Evolutionary conservation across 2,329 filamentous ascomycete genomes (phyloP).

Genomic region (Exophiala dermatitidis): DNA sequence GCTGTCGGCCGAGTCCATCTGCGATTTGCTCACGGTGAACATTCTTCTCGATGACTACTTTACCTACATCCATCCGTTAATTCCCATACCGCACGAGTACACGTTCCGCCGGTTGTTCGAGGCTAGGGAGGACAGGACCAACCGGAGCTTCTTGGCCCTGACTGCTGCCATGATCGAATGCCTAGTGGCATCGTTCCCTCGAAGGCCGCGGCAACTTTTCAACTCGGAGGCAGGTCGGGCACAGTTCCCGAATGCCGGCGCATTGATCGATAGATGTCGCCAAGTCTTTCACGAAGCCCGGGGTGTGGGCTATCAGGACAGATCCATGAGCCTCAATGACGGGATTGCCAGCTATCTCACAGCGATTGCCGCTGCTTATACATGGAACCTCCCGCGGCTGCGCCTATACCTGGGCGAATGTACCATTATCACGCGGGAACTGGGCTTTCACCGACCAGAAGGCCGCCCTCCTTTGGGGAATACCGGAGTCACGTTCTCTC

Average conservation of each 20-base stretch:
- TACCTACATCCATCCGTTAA: slow-evolving; percentile 42
- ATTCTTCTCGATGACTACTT: slow-evolving; percentile 43
- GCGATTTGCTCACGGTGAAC: slow-evolving; percentile 36
- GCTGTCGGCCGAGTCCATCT: slow-evolving; percentile 46
- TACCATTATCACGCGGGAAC: slow-evolving; percentile 37
- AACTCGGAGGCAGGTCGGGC: slow-evolving; percentile 33
- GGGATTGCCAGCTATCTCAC: slow-evolving; percentile 41
- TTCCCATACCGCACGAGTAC: slow-evolving; percentile 42
- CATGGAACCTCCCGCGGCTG: slow-evolving; percentile 35
- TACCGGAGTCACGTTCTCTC: slow-evolving; percentile 25
- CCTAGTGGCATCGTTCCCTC: slow-evolving; percentile 40
- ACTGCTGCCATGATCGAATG: slow-evolving; percentile 41
- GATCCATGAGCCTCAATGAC: slow-evolving; percentile 38
- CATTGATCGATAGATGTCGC: slow-evolving; percentile 39
- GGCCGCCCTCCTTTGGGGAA: slow-evolving; percentile 21
- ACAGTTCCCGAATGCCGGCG: slow-evolving; percentile 39
- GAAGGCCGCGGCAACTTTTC: slow-evolving; percentile 38
- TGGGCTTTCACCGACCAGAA: slow-evolving; percentile 32
- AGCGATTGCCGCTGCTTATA: slow-evolving; percentile 36
- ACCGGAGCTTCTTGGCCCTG: slow-evolving; percentile 39
- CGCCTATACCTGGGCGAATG: slow-evolving; percentile 41
- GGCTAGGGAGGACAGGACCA: slow-evolving; percentile 37
- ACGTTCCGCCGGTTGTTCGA: slow-evolving; percentile 40
- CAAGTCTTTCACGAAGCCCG: slow-evolving; percentile 40
- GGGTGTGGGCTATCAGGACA: slow-evolving; percentile 40